Conservation (phyloP, 306 rosid genomes). For the Psophocarpus tetragonolobus region DNA sequence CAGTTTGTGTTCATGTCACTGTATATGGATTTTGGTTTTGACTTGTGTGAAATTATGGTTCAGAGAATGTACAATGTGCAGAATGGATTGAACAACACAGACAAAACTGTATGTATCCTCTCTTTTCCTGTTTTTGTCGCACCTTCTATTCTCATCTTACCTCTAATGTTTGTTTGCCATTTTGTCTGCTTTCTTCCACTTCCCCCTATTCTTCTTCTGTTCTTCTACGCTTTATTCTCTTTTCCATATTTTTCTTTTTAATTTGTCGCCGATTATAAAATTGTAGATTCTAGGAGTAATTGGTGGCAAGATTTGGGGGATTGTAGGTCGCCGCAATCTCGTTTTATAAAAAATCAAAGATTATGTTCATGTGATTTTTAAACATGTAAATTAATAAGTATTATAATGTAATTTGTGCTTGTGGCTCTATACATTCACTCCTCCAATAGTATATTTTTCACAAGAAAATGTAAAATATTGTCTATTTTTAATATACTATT, state of each 20-base stretch:
- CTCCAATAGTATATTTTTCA: not conserved
- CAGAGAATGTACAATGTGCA: conserved; percentile 33
- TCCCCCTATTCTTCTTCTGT: not conserved
- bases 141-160: conserved; percentile 19
- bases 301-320: conserved; percentile 90
- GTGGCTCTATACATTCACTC: not conserved
- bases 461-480: not conserved
- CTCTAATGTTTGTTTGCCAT: conserved; percentile 14
- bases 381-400: not conserved
- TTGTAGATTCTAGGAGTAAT: conserved; percentile 60
- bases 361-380: conserved; percentile 1
- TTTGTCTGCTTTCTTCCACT: conserved; percentile 30
- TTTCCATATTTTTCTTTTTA: not conserved
- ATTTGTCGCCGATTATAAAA: conserved; percentile 10
- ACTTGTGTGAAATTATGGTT: conserved; percentile 33
- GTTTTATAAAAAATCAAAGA: conserved; percentile 40
- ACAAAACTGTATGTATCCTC: conserved; percentile 12
- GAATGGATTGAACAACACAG: conserved; percentile 21
- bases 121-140: conserved; percentile 18
- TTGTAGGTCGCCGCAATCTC: conserved; percentile 64
- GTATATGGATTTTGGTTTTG: conserved; percentile 25
- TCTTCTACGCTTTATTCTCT: not conserved
- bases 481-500: not conserved
- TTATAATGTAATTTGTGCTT: not conserved
- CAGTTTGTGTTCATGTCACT: not conserved